A percentile compares a stretch with the other conserved stretches of the same genome.
phyloP scores from a whole-genome alignment of 2,329 filamentous ascomycete species.

The Scytalidium lignicola region DNA sequence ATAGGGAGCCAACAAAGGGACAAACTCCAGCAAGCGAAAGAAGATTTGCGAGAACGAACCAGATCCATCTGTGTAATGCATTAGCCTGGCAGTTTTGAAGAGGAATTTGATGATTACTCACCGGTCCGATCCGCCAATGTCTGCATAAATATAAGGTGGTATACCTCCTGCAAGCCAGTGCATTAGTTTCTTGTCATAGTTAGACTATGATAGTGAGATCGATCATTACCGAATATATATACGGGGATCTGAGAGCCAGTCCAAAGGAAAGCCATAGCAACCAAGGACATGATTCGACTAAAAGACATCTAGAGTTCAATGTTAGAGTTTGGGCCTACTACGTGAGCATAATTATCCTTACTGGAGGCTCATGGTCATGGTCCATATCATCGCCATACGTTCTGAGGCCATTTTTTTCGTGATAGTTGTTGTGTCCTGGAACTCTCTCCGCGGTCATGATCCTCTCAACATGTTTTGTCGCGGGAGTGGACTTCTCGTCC shows the following conservation, averaged over 20 bases:
- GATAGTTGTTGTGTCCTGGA: constrained; percentile 28
- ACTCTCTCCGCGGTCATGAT: constrained; percentile 3
- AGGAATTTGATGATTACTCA: constrained; percentile 6
- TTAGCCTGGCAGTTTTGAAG: constrained; percentile 3
- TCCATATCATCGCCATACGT: constrained; percentile 40
- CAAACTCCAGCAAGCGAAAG: constrained; percentile 12
- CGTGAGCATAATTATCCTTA: constrained; percentile 21
- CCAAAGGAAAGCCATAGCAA: constrained; percentile 35
- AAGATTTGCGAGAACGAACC: constrained; percentile 11
- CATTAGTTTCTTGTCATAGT: constrained; percentile 1
- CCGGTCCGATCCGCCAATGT: constrained; percentile 48
- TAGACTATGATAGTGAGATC: constrained; percentile 3
- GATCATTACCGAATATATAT: constrained; percentile 39
- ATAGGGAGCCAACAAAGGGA: constrained; percentile 16
- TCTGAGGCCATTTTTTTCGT: constrained; percentile 39
- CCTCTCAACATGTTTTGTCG: constrained; percentile 26
- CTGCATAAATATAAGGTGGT: constrained; percentile 50
- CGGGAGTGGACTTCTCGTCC: constrained; percentile 25
- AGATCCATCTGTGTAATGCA: constrained; percentile 8
- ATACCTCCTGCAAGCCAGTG: constrained; percentile 31
- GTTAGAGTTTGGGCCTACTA: constrained; percentile 16
- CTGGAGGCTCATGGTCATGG: constrained; percentile 40
- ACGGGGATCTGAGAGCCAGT: constrained; percentile 25
- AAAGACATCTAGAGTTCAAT: constrained; percentile 29
- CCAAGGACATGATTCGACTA: constrained; percentile 37